Evolutionary conservation across 352 stramenopile genomes (phyloP), one percentile per base, ranked within the genome.

Genomic region (Thalassiosira mediterranea): DNA sequence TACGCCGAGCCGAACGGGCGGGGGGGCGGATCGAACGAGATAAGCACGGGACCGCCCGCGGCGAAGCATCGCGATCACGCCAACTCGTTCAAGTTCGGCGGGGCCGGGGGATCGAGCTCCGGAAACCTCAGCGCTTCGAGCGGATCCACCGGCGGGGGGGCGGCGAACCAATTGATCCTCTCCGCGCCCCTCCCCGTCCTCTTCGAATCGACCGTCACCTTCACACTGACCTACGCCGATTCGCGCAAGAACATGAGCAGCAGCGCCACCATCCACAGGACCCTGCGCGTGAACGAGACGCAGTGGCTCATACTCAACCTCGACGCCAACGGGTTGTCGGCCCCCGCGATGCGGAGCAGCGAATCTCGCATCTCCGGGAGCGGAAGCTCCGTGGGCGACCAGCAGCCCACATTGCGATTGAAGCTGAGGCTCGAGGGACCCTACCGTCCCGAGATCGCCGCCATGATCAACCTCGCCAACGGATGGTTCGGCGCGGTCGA

Each of bases 281-380:
- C 61, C 23, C 59, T 92, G 0, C 32, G 62, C 1, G 76, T 92
- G 38, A 76, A 86, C 21, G 76, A 90, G 77, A 72, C 59, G 0
- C 81, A 86, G 29, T 92, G 83, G 83, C 64, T 90, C 15, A 90
- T 92, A 68, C 66, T 92, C 0, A 83, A 83, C 58, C 59, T 89
- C 1, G 42, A 66, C 11, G 13, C 25, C 25, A 60, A 13, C 38
- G 25, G 31, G 5, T 21, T 58, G 4, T 42, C 25, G 11, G 59
- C 19, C 29, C 38, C 23, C 19, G 21, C 42, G 23, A 32, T 19
- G 15, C 28, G 38, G 26, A 52, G 31, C 57, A 11, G 47, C 15
- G 44, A 28, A 11, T 74, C 58, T 15, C 26, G 28, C n/a, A 66
- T 71, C 8, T 62, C 52, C 1, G 38, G 28, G 0, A 48, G 34